Conservation (phyloP, 768 basidiomycete genomes). For the Naganishia friedmannii region DNA sequence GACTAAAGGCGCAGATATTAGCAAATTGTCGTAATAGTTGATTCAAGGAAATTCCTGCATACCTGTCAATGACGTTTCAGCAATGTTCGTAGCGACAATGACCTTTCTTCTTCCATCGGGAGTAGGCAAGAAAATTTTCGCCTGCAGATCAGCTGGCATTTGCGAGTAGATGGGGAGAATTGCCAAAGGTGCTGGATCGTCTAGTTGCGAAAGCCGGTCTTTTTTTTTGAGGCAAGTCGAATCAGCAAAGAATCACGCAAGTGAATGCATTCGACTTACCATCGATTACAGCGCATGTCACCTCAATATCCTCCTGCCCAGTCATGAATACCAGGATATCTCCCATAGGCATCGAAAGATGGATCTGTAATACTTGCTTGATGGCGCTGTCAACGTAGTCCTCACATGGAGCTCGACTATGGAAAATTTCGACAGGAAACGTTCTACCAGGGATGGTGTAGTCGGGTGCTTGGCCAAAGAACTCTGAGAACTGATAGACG, state of each 20-base stretch:
- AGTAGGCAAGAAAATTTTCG: slow-evolving; percentile 94
- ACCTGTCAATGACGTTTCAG: slow-evolving; percentile 95
- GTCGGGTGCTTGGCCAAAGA: slow-evolving; percentile 90
- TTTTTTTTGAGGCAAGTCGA: slow-evolving; percentile 48
- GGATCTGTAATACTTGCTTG: slow-evolving; percentile 95
- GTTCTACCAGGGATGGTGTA: slow-evolving; percentile 93
- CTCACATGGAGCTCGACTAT: slow-evolving; percentile 95
- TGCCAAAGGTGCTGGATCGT: slow-evolving; percentile 79
- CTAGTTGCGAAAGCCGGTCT: slow-evolving; percentile 90
- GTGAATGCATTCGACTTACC: slow-evolving; percentile 58
- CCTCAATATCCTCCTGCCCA: slow-evolving; percentile 97
- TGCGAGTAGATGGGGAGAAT: slow-evolving; percentile 99
- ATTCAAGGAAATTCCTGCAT: slow-evolving; percentile 16
- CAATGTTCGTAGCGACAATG: slow-evolving; percentile 97
- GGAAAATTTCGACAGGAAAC: slow-evolving; percentile 95
- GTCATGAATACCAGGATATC: slow-evolving; percentile 92
- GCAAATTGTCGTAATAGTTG: slow-evolving; percentile 28
- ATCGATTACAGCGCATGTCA: slow-evolving; percentile 88
- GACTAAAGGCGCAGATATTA: slow-evolving; percentile 57
- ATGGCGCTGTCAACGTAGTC: slow-evolving; percentile 98
- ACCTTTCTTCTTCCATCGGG: slow-evolving; percentile 91
- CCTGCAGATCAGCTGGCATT: slow-evolving; percentile 98
- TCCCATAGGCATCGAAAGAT: slow-evolving; percentile 84
- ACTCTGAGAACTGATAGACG: slow-evolving; percentile 72
- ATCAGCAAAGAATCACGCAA: not conserved